Conservation (phyloP, 2,329 filamentous ascomycete species). For the Dothideomycetes sp. region DNA sequence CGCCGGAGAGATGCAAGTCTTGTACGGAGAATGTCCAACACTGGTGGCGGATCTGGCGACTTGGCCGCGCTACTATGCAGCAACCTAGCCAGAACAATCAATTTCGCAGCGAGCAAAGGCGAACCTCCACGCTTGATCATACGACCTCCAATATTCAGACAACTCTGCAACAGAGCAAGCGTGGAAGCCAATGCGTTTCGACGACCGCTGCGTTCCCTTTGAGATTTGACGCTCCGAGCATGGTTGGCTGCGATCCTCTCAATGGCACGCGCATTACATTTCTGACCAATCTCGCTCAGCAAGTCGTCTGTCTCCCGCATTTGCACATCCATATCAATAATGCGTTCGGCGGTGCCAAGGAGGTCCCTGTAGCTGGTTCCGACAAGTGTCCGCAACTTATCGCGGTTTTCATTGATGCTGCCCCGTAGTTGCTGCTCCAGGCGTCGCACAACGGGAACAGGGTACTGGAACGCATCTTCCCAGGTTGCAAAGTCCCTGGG, state of each 20-base stretch:
- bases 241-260: conserved; percentile 46
- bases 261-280: conserved; percentile 64
- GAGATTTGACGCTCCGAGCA: conserved; percentile 15
- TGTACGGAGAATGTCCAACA: conserved; percentile 53
- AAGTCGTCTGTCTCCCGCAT: conserved; percentile 64
- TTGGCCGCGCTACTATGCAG: conserved; percentile 63
- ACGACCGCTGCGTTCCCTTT: conserved; percentile 4
- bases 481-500: conserved; percentile 46
- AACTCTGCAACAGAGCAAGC: conserved; percentile 42
- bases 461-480: conserved; percentile 58
- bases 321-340: conserved; percentile 74
- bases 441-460: conserved; percentile 49
- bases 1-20: conserved; percentile 51
- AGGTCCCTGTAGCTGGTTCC: conserved; percentile 73
- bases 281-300: conserved; percentile 60
- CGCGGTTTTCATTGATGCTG: conserved; percentile 51
- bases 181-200: conserved; percentile 39
- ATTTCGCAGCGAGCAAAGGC: conserved; percentile 48
- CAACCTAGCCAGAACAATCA: conserved; percentile 62
- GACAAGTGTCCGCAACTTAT: conserved; percentile 55
- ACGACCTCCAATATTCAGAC: conserved; percentile 40
- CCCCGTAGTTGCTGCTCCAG: conserved; percentile 54
- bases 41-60: conserved; percentile 31
- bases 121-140: conserved; percentile 41
- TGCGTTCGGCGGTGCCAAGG: conserved; percentile 85